phyloP scores from a whole-genome alignment of 2,329 filamentous ascomycete genomes.

The Aquanectria penicillioides region DNA sequence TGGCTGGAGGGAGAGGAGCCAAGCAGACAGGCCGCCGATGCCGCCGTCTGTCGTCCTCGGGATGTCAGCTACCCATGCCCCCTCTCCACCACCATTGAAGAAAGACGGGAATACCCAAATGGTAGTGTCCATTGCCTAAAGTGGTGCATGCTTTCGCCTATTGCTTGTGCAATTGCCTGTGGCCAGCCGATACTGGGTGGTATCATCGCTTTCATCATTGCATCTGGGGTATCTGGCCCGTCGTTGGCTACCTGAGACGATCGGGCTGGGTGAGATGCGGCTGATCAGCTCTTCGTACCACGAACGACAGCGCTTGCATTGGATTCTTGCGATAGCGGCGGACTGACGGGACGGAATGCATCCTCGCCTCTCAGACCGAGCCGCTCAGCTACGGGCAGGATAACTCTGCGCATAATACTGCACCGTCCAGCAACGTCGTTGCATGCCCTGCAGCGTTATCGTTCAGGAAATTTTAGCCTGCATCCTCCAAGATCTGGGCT shows the following conservation, averaged over 20 bases:
- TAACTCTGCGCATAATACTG: no score
- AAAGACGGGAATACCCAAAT: no score
- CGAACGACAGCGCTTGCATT: no score
- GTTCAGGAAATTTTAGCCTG: conserved; percentile 3
- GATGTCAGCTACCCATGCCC: no score
- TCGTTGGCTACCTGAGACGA: conserved; percentile 1
- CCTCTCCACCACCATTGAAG: no score
- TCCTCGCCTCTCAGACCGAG: no score
- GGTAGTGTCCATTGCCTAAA: neutral
- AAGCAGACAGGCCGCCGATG: conserved; percentile 12
- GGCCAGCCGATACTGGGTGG: conserved; percentile 10
- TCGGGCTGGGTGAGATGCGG: conserved; percentile 5
- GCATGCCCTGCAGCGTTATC: conserved; percentile 8
- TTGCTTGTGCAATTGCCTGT: conserved; percentile 2
- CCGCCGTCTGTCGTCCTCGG: neutral
- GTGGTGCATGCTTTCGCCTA: neutral
- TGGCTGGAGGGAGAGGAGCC: neutral
- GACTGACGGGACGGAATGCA: no score
- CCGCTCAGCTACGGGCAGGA: no score
- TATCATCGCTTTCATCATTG: conserved; percentile 27
- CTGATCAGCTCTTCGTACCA: conserved; percentile 9
- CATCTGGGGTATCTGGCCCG: neutral
- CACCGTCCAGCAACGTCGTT: neutral
- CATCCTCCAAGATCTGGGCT: conserved; percentile 21
- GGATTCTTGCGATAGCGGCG: no score